These are phyloP conservation scores for Aristolochia fimbriata DNA, from an alignment of 164 flowering plant genomes.

Conservation along the genomic window DNA sequence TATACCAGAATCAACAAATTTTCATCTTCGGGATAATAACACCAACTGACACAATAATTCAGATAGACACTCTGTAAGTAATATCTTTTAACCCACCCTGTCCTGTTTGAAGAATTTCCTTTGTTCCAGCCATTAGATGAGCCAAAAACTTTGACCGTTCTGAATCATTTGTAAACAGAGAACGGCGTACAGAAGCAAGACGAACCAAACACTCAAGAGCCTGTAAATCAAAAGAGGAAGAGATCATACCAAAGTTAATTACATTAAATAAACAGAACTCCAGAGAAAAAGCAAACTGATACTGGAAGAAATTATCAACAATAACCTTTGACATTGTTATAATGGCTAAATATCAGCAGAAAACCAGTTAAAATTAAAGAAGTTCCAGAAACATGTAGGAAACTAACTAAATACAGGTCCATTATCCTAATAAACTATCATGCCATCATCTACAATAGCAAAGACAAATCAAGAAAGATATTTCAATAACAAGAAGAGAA, in stretches of 20 bases:
- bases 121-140: conserved; percentile 92
- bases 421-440: no score
- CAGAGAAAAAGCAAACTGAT: background rate
- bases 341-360: no score
- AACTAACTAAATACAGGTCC: no score
- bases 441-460: no score
- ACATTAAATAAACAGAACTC: background rate
- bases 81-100: conserved; percentile 38
- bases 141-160: conserved; percentile 85
- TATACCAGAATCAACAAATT: no score
- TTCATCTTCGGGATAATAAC: no score
- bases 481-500: background rate
- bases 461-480: background rate
- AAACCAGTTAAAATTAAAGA: no score
- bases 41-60: background rate
- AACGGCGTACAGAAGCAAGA: conserved; percentile 89
- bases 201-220: conserved; percentile 96
- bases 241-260: background rate
- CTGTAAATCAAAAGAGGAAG: conserved; percentile 24
- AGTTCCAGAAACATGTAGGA: no score
- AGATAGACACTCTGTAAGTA: background rate
- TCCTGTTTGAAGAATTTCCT: conserved; percentile 84
- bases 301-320: background rate
- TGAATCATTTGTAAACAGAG: conserved; percentile 77
- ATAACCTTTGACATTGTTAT: background rate